These are phyloP conservation scores for Anthoceros angustus DNA, from an alignment of 225 moss, liverwort and hornwort species.

Conservation along the genomic window DNA sequence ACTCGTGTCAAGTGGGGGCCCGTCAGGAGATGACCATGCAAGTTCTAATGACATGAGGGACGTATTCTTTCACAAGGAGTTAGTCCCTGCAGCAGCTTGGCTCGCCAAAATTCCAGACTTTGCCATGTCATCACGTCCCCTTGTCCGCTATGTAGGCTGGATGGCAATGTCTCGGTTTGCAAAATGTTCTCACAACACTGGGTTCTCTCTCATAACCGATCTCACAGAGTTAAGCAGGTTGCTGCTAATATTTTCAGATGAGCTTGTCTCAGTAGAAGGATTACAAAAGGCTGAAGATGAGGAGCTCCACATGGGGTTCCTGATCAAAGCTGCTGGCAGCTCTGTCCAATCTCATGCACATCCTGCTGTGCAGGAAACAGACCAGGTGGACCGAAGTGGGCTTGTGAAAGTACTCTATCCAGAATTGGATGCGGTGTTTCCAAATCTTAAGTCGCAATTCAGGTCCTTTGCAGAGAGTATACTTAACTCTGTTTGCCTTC, in stretches of 20 bases:
- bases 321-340: constrained; percentile 23
- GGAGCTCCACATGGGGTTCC: constrained; percentile 14
- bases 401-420: constrained; percentile 63
- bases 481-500: constrained; percentile 47
- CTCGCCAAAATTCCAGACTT: constrained; percentile 48
- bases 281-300: constrained; percentile 33
- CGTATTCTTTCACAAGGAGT: constrained; percentile 30
- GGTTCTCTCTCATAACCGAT: constrained; percentile 46
- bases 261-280: constrained; percentile 47
- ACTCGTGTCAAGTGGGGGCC: constrained; percentile 55
- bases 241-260: constrained; percentile 75
- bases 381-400: constrained; percentile 42
- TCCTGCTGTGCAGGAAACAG: constrained; percentile 13
- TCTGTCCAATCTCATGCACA: constrained; percentile 10
- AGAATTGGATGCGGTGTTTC: constrained; percentile 54
- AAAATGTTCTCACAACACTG: constrained; percentile 36
- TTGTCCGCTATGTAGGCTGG: constrained; percentile 84
- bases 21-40: constrained; percentile 19
- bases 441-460: constrained; percentile 56
- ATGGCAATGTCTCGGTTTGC: constrained; percentile 75
- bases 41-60: constrained; percentile 14
- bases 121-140: constrained; percentile 45
- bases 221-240: constrained; percentile 53
- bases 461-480: constrained; percentile 54
- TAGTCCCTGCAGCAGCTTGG: constrained; percentile 72